Base-by-base conservation (phyloP, 352 stramenopile species). In the Pythium oligandrum region DNA sequence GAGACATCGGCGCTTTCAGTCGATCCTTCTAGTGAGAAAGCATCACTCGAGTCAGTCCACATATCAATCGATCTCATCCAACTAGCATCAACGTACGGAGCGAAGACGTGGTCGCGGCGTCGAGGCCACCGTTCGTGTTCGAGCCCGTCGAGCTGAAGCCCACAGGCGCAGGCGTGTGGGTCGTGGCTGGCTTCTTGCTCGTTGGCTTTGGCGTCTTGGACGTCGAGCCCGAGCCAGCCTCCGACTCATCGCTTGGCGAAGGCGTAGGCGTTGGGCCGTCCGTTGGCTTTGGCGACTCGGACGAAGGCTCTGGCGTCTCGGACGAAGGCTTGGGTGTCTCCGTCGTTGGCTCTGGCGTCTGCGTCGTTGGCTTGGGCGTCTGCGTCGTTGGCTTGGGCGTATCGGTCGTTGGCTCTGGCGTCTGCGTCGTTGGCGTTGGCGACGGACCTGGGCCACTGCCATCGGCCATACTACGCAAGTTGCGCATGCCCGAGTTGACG, bases 321-420 rank as follows among this genome's bases (percentile, higher is more conserved):
- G 38, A 32, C 17, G 58, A 30, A 8, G 58, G 40, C 9, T 51
- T 48, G 3, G 59, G 47, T 6, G 60, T 55, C n/a, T 44, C 35
- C 6, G 49, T 61, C 12, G 50, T 59, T 0, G 57, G 38, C 17
- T 58, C 63, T 1, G 61, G 46, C 2, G 50, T 45, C 43, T 48
- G 9, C 6, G 43, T n/a, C 5, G 56, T 44, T 1, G 55, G 62
- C 11, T 51, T 59, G 4, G 61, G 51, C 32, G 68, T 50, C 3
- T 26, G 17, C 47, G 47, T 33, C 11, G 58, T 38, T 10, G 58
- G 40, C 6, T 51, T 47, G 2, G 59, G 49, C 6, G 57, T 52
- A n/a, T 44, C 39, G 4, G 49, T 63, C 12, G 53, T 57, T 0
- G 57, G 40, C 17, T 57, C 64, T 1, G 61, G 43, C 2, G 50